These are phyloP conservation scores for Salisapilia sapeloensis DNA, from an alignment of 352 stramenopile species.

Conservation along the genomic window DNA sequence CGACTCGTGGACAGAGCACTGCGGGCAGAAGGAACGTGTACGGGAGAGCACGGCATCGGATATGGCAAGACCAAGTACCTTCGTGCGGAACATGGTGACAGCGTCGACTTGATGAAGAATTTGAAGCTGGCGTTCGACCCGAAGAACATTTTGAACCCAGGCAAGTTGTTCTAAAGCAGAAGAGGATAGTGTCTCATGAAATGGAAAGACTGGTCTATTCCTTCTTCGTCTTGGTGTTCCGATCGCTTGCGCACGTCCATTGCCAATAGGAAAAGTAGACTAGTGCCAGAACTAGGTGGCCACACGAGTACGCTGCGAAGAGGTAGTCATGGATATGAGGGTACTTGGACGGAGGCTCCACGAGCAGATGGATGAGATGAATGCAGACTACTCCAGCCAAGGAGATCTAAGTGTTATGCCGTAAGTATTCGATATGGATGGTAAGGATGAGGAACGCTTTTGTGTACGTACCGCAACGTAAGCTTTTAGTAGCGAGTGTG, in stretches of 20 bases:
- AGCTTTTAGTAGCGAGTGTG: constrained; percentile 11
- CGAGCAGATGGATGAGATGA: constrained; percentile 25
- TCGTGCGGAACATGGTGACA: constrained; percentile 79
- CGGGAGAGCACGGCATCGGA: constrained; percentile 95
- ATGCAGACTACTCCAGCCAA: constrained; percentile 27
- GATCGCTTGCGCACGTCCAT: constrained; percentile 45
- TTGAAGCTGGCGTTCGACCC: constrained; percentile 94
- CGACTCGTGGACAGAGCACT: constrained; percentile 74
- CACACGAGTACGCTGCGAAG: constrained; percentile 66
- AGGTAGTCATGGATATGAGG: constrained; percentile 78
- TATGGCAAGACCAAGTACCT: constrained; percentile 91
- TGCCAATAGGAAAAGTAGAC: constrained; percentile 75
- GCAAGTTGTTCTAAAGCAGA: constrained; percentile 87
- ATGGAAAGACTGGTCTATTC: neutral
- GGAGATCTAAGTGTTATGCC: constrained; percentile 18
- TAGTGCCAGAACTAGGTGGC: constrained; percentile 54
- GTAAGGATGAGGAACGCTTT: neutral
- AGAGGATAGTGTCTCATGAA: neutral
- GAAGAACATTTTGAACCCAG: constrained; percentile 94
- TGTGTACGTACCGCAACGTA: constrained; percentile 30
- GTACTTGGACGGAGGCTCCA: constrained; percentile 33
- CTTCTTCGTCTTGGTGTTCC: neutral
- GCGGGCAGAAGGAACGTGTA: constrained; percentile 90
- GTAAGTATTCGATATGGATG: neutral
- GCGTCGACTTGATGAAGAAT: constrained; percentile 84